Evolutionary conservation across 768 basidiomycete species (phyloP).

Genomic region (Pleurotus tuoliensis): DNA sequence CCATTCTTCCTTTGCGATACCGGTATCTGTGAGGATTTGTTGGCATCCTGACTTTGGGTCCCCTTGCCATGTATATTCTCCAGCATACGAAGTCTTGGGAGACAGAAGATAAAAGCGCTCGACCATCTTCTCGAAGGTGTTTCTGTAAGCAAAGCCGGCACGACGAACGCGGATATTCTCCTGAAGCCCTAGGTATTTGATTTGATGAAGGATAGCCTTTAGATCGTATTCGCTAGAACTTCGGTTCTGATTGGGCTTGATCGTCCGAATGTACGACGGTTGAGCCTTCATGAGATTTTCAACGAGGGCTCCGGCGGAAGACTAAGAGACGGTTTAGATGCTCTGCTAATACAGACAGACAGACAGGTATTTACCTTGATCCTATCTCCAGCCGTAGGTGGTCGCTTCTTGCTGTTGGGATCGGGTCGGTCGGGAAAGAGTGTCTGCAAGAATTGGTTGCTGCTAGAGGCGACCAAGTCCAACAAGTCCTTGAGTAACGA

Average conservation of each 20-base stretch:
- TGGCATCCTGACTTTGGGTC: conserved; percentile 89
- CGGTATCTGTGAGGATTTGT: conserved; percentile 90
- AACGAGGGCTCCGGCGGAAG: conserved; percentile 93
- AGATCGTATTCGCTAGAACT: conserved; percentile 88
- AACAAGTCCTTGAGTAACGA: conserved; percentile 91
- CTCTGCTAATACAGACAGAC: not conserved
- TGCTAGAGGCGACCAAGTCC: conserved; percentile 78
- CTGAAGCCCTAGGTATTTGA: conserved; percentile 97
- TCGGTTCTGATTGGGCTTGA: conserved; percentile 98
- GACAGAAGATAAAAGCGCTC: conserved; percentile 97
- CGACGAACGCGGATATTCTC: conserved; percentile 97
- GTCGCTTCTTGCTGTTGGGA: conserved; percentile 95
- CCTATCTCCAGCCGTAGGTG: conserved; percentile 95
- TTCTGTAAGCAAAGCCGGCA: conserved; percentile 97
- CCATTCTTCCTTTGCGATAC: conserved; percentile 97
- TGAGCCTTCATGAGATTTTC: conserved; percentile 97
- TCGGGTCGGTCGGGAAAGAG: conserved; percentile 95
- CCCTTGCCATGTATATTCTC: conserved; percentile 96
- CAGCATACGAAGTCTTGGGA: conserved; percentile 93
- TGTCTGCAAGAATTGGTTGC: conserved; percentile 81
- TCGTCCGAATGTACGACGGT: conserved; percentile 97
- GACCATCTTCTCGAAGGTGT: conserved; percentile 99
- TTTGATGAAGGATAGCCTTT: conserved; percentile 96
- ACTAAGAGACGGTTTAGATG: conserved; percentile 31
- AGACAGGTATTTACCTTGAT: conserved; percentile 68